These are phyloP conservation scores for Rhodosporidiobolus sp. DNA, from an alignment of 768 basidiomycete genomes.

Conservation along the genomic window DNA sequence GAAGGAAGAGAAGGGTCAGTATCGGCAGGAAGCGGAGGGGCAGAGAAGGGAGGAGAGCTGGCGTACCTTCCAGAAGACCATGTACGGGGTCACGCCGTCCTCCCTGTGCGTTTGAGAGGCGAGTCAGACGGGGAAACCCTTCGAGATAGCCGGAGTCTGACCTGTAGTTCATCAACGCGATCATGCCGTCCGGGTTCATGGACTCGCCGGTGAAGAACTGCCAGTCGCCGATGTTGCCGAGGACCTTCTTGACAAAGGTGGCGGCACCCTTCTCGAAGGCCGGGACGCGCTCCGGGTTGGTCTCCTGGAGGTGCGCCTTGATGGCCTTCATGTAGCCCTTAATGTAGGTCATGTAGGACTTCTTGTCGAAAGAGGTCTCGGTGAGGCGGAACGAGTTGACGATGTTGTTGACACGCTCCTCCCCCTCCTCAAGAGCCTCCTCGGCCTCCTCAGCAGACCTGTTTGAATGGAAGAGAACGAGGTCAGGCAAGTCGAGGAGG, in stretches of 20 bases:
- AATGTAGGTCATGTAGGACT: conserved; percentile 50
- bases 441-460: conserved; percentile 75
- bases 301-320: conserved; percentile 62
- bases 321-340: conserved; percentile 92
- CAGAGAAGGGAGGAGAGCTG: too few relatives aligned
- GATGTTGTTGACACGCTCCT: conserved; percentile 78
- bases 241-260: conserved; percentile 77
- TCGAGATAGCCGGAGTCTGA: conserved; percentile 50
- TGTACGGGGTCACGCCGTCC: conserved; percentile 48
- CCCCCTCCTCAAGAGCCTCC: conserved; percentile 76
- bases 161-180: conserved; percentile 82
- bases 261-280: conserved; percentile 78
- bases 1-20: conserved; percentile 58
- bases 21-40: neutral
- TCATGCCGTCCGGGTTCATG: conserved; percentile 43
- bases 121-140: neutral
- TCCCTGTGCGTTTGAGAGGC: conserved; percentile 42
- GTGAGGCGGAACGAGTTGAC: conserved; percentile 87
- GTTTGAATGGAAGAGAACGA: neutral
- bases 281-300: conserved; percentile 61
- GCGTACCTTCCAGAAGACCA: conserved; percentile 15
- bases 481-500: conserved; percentile 11
- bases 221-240: conserved; percentile 85
- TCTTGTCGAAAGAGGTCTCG: conserved; percentile 80
- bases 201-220: conserved; percentile 65